phyloP scores from a whole-genome alignment of 257 asterid genomes.

The Thymus mandschuricus region DNA sequence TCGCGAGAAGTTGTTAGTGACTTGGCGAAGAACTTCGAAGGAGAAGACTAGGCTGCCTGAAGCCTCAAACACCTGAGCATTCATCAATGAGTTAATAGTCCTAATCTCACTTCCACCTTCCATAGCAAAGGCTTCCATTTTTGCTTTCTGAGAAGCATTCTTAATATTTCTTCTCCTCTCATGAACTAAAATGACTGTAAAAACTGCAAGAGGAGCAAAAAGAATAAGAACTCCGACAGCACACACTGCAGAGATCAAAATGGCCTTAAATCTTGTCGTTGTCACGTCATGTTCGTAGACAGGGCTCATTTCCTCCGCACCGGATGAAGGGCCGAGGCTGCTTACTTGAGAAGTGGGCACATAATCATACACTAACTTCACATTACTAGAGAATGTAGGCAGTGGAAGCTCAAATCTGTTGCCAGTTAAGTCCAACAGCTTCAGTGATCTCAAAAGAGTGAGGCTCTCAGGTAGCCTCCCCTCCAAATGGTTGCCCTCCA shows the following conservation, averaged over 20 bases:
- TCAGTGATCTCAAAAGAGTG: slow-evolving; percentile 50
- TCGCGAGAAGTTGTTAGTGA: slow-evolving; percentile 50
- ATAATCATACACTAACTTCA: slow-evolving; percentile 43
- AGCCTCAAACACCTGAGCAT: slow-evolving; percentile 34
- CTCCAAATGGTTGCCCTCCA: slow-evolving; percentile 62
- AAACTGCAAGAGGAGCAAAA: slow-evolving; percentile 31
- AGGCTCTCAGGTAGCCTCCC: slow-evolving; percentile 62
- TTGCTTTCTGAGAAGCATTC: background rate
- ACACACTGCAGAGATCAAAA: slow-evolving; percentile 40
- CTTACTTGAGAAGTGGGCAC: background rate
- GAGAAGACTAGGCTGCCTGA: slow-evolving; percentile 44
- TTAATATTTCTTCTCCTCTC: slow-evolving; percentile 33
- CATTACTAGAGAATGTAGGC: slow-evolving; percentile 52
- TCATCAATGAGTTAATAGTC: too few species aligned
- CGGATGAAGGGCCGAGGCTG: background rate
- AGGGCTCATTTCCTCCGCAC: background rate
- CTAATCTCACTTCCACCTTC: slow-evolving; percentile 24
- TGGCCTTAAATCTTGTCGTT: slow-evolving; percentile 22
- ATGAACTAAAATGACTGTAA: slow-evolving; percentile 34
- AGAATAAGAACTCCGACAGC: slow-evolving; percentile 28
- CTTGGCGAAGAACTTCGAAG: slow-evolving; percentile 49
- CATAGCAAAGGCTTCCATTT: slow-evolving; percentile 34
- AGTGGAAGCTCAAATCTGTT: slow-evolving; percentile 60
- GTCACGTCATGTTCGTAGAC: background rate
- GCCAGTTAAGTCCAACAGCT: slow-evolving; percentile 60